Evolutionary conservation across 192 early-diverging fungal genomes (phyloP).

Genomic region (Ramicandelaber brevisporus): DNA sequence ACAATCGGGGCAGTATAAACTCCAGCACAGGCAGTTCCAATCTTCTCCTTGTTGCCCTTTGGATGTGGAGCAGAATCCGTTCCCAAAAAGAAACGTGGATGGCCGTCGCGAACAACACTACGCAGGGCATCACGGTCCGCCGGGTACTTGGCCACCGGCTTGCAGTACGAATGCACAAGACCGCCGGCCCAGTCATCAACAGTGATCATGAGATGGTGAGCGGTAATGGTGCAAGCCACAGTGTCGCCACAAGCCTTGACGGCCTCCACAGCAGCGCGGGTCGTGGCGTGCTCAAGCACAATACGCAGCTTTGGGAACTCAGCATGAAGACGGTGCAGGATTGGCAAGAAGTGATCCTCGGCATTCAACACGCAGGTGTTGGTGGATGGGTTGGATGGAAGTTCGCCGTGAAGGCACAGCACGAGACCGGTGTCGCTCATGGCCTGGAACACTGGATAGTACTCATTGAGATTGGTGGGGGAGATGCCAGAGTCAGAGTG

Average conservation of each 20-base stretch:
- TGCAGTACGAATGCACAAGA: conserved; percentile 80
- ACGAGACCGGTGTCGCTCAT: conserved; percentile 90
- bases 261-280: conserved; percentile 74
- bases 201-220: conserved; percentile 74
- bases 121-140: conserved; percentile 72
- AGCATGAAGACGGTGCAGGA: conserved; percentile 57
- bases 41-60: conserved; percentile 57
- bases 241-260: conserved; percentile 76
- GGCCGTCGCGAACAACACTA: conserved; percentile 54
- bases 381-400: conserved; percentile 60
- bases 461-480: conserved; percentile 36
- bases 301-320: conserved; percentile 87
- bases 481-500: conserved; percentile 86
- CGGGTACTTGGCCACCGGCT: conserved; percentile 93
- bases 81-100: conserved; percentile 90
- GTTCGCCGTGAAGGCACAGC: conserved; percentile 86
- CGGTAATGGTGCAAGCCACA: conserved; percentile 84
- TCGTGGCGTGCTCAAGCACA: conserved; percentile 91
- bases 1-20: conserved; percentile 79
- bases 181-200: conserved; percentile 97
- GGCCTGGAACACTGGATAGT: conserved; percentile 81
- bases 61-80: conserved; percentile 95
- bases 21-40: conserved; percentile 50
- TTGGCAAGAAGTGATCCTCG: conserved; percentile 70
- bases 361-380: conserved; percentile 90